Conservation (phyloP, 495 filamentous ascomycete species). For the Astrothelium macrocarpum region DNA sequence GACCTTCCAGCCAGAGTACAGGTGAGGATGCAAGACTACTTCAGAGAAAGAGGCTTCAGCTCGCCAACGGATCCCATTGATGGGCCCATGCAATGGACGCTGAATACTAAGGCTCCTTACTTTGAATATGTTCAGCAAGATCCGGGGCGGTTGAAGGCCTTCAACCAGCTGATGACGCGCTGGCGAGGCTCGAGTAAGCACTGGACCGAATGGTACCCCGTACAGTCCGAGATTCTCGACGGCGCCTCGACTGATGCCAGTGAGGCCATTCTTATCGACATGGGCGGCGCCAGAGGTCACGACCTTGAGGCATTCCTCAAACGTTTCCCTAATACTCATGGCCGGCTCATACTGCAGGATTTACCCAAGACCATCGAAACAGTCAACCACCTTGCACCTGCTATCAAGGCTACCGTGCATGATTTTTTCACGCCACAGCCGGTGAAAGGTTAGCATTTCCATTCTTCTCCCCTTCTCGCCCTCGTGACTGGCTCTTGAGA, state of each 20-base stretch:
- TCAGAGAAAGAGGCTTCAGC: neutral
- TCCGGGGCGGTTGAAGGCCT: neutral
- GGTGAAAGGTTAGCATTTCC: constrained; percentile 13
- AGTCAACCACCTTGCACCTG: neutral
- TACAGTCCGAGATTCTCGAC: constrained; percentile 3
- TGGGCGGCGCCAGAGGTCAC: constrained; percentile 13
- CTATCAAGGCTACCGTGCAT: constrained; percentile 11
- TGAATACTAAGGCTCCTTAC: neutral
- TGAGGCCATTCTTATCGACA: constrained; percentile 10
- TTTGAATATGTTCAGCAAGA: neutral
- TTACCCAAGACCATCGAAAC: constrained; percentile 9
- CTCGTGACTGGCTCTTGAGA: neutral
- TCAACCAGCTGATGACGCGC: neutral
- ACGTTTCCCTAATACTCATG: constrained; percentile 15
- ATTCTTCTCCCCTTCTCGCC: neutral
- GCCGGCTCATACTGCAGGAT: constrained; percentile 15
- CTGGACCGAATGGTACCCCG: constrained; percentile 16
- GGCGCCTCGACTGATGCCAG: neutral
- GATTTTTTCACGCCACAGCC: constrained; percentile 16
- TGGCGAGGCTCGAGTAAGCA: neutral
- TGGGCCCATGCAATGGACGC: neutral
- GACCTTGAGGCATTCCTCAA: constrained; percentile 9
- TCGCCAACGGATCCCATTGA: neutral
- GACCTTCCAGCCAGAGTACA: neutral
- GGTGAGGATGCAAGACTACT: neutral